Conservation (phyloP, 2,329 filamentous ascomycete species). For the Fusarium illudens region DNA sequence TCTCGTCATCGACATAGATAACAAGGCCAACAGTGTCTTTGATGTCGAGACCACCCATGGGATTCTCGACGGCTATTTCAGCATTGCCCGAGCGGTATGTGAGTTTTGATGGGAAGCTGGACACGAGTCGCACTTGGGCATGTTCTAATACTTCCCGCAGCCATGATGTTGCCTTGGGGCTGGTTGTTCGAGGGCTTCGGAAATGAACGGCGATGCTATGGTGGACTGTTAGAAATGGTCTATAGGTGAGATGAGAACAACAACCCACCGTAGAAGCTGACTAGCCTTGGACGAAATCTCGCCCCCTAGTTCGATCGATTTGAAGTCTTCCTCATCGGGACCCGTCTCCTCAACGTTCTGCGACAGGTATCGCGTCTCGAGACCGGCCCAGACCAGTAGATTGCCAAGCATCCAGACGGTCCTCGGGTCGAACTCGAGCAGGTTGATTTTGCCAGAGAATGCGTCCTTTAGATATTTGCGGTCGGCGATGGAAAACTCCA, state of each 20-base stretch:
- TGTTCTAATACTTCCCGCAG: conserved; percentile 27
- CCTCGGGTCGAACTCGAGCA: conserved; percentile 31
- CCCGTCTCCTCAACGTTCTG: conserved; percentile 26
- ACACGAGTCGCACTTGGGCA: conserved; percentile 19
- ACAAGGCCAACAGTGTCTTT: conserved; percentile 28
- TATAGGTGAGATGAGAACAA: fast-evolving
- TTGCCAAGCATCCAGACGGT: conserved; percentile 35
- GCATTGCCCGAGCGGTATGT: conserved; percentile 19
- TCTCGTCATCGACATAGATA: conserved; percentile 32
- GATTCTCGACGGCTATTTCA: conserved; percentile 22
- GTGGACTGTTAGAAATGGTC: not conserved
- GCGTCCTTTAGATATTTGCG: conserved; percentile 29
- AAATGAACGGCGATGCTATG: conserved; percentile 29
- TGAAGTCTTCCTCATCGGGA: conserved; percentile 10
- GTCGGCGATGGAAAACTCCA: conserved; percentile 35
- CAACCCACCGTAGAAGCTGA: conserved; percentile 28
- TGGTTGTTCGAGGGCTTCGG: conserved; percentile 28
- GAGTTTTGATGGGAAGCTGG: conserved; percentile 14
- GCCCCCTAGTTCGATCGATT: conserved; percentile 25
- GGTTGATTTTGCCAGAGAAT: conserved; percentile 24
- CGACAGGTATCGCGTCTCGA: conserved; percentile 34
- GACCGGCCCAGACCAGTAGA: conserved; percentile 30
- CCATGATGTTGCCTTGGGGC: conserved; percentile 14
- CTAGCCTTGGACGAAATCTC: conserved; percentile 31
- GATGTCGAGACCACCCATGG: conserved; percentile 28